These are phyloP conservation scores for Powellomyces hirtus DNA, from an alignment of 192 early-diverging fungal species.

Conservation along the genomic window DNA sequence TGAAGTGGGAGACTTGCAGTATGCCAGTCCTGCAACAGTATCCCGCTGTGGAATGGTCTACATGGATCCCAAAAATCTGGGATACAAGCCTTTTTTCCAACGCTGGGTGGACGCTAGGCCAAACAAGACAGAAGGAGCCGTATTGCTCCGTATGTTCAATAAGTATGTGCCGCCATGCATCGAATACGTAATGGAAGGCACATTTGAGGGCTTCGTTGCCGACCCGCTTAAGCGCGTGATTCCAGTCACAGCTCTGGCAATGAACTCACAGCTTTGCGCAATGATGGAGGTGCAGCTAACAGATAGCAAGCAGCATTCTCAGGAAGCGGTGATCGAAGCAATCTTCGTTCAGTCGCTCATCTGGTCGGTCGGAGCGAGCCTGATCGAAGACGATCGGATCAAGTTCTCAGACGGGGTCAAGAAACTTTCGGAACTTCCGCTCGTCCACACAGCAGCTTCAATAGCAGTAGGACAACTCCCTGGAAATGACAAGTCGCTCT, in stretches of 20 bases:
- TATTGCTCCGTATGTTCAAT: constrained; percentile 43
- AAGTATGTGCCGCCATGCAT: constrained; percentile 50
- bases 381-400: constrained; percentile 54
- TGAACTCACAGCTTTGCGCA: constrained; percentile 54
- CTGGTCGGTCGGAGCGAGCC: constrained; percentile 57
- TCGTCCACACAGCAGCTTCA: constrained; percentile 43
- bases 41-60: constrained; percentile 65
- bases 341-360: constrained; percentile 56
- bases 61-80: constrained; percentile 64
- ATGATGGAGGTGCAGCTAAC: constrained; percentile 50
- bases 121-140: constrained; percentile 52
- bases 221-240: constrained; percentile 54
- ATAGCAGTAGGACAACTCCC: constrained; percentile 54
- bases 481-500: constrained; percentile 53
- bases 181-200: constrained; percentile 56
- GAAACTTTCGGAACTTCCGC: constrained; percentile 56
- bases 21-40: constrained; percentile 61
- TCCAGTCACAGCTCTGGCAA: constrained; percentile 49
- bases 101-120: constrained; percentile 50
- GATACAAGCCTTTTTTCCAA: constrained; percentile 52
- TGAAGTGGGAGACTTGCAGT: constrained; percentile 63
- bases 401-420: constrained; percentile 62
- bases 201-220: constrained; percentile 52
- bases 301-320: constrained; percentile 43
- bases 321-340: constrained; percentile 49